Base-by-base conservation (phyloP, 805 yeast genomes). In the Hanseniaspora valbyensis region DNA sequence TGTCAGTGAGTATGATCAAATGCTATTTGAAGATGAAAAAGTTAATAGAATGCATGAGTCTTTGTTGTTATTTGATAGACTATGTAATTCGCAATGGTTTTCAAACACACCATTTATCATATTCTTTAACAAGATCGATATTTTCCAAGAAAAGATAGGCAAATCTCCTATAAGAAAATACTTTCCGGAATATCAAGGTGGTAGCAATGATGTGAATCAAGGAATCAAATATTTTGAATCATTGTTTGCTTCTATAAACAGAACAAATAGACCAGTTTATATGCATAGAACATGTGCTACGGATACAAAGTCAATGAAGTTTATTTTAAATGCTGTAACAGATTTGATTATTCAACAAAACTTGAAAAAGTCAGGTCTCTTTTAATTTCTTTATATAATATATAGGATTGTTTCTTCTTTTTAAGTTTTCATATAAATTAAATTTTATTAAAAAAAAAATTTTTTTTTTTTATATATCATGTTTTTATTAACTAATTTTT, bases 281-380 rank as follows among this genome's bases (percentile, higher is more conserved):
- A 83, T 86, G 21, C 96, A 88, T 67, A 70, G 88, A 56, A 92
- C 98, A 0, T 88, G 96, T 67, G 98, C 98, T 0, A 92, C 98
- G 0, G 97, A 92, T 63, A 77, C 94, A 0, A 72, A 77, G 50
- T 77, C 88, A 26, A 92, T 92, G 95, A 75, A 77, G 60, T 90
- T 89, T 60, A 96, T 92, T 16, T 71, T 92, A 52, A 77, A 84
- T 3, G 96, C 97, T 0, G 95, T 88, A 8, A 87, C 96, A 0
- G 97, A 92, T 67, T 73, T 87, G 77, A 77, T 92, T 42, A 76
- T 90, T 28, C 90, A 84, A 61, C 83, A 83, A 59, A 89, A 84
- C 61, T 66, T 90, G 63, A 78, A 80, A 64, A 77, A 75, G 59
- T 80, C 87, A 61, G 95, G 95, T 4, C 68, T 87, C 42, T 72